Evolutionary conservation across 306 rosid genomes (phyloP).

Genomic region (Citrullus colocynthis): DNA sequence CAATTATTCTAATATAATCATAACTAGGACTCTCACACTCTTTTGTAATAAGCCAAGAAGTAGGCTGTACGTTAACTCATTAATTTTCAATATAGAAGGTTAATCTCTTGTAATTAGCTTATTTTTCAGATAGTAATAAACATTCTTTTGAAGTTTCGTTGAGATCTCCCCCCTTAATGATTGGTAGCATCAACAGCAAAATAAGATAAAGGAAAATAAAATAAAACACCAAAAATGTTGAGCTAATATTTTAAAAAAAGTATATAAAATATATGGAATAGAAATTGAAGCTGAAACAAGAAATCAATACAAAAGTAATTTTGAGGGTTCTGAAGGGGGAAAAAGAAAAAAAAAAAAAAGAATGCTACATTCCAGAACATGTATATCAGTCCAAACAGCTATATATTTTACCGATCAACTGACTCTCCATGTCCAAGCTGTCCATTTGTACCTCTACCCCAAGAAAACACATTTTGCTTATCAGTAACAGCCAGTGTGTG

Average conservation of each 20-base stretch:
- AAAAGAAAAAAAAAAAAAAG: neutral
- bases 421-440: conserved; percentile 90
- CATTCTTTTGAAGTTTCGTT: neutral
- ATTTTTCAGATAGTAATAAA: neutral
- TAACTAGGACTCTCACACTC: too few species aligned
- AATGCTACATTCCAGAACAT: neutral
- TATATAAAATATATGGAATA: neutral
- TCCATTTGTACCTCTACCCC: conserved; percentile 99
- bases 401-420: conserved; percentile 48
- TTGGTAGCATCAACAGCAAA: neutral
- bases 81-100: neutral
- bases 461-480: conserved; percentile 66
- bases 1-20: too few species aligned
- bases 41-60: neutral
- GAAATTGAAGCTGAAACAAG: neutral
- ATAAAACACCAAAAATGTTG: neutral
- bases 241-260: neutral
- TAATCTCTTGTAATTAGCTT: neutral
- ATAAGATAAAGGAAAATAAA: neutral
- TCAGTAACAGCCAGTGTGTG: conserved; percentile 85
- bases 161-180: neutral
- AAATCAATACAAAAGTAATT: neutral
- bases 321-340: neutral
- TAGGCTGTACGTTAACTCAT: neutral
- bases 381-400: conserved; percentile 9